Evolutionary conservation across 148 eudicot species (phyloP), one percentile per base, ranked within the genome.

Genomic region (Chenopodium quinoa): DNA sequence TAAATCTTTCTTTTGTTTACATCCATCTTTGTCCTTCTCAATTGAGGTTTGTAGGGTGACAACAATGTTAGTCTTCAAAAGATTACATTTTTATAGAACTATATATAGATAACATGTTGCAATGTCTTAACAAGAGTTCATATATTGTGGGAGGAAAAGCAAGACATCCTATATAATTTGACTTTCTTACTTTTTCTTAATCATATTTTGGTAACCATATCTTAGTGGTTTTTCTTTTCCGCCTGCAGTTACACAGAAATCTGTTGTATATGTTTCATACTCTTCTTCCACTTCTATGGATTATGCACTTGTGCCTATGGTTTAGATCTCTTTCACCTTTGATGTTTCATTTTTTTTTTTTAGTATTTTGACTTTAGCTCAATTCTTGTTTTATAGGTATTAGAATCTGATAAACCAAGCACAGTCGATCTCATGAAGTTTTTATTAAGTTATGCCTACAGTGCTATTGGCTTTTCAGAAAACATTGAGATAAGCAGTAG

Each of bases 391-490:
- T 31, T 83, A 19, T 48, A 93, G 97, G 91, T 78, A 9, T 75
- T 78, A 77, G 91, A 89, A 76, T 77, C 86, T 78, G 92, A 89
- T 64, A 83, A 84, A 78, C 94, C 94, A 48, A 87, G 66, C 73
- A 89, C 91, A 50, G 87, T 89, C 82, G 98, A 92, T 85, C 89
- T 96, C 66, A 91, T 93, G 94, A 92, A 89, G 89, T 88, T 89
- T 83, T 82, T 93, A 44, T 79, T 95, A 74, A 95, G 97, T 83
- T 95, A 92, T 87, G 93, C 92, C 62, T 86, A 91, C 85, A 87
- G 85, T 80, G 85, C 94, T 67, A 40, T 80, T 77, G 70, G 81
- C 80, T 85, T 91, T 84, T 87, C 91, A 31, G 89, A 85, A 84
- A 82, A 48, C 56, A 75, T 80, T 73, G 79, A 74, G 63, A 32